Evolutionary conservation across 108 stramenopile species (phyloP).

Genomic region (Fragilaria crotonensis): DNA sequence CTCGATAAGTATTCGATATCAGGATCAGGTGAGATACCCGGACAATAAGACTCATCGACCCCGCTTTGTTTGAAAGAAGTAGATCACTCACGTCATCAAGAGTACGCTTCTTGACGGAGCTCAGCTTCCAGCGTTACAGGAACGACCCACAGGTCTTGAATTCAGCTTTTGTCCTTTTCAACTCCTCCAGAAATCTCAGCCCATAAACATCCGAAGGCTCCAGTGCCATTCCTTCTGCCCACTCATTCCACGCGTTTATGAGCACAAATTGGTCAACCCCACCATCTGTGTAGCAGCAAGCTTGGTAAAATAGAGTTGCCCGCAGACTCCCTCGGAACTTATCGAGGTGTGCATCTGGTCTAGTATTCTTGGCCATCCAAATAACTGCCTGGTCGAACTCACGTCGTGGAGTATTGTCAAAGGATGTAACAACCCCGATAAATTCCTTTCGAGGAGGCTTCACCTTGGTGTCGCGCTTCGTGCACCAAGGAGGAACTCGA

Average conservation of each 20-base stretch:
- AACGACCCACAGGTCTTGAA: no score
- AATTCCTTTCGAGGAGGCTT: conserved; percentile 20
- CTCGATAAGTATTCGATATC: no score
- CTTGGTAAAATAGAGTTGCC: conserved; percentile 38
- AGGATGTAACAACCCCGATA: conserved; percentile 39
- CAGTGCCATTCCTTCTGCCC: conserved; percentile 69
- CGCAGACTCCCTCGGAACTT: conserved; percentile 26
- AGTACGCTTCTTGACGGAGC: no score
- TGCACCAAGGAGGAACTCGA: conserved; percentile 43
- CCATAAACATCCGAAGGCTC: conserved; percentile 58
- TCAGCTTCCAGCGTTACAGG: no score
- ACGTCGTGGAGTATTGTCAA: conserved; percentile 75
- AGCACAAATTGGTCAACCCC: conserved; percentile 36
- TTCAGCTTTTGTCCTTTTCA: neutral
- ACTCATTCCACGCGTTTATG: conserved; percentile 66
- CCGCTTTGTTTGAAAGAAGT: no score
- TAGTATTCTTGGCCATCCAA: conserved; percentile 16
- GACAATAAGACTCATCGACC: no score
- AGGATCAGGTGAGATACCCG: no score
- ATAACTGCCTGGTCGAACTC: conserved; percentile 27
- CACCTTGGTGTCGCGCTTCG: neutral
- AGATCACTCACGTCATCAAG: no score
- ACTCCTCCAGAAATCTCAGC: conserved; percentile 28
- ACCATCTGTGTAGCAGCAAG: conserved; percentile 32
- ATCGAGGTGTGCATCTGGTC: conserved; percentile 25